Conservation (phyloP, 345 rosid species). For the Kernera saxatilis region DNA sequence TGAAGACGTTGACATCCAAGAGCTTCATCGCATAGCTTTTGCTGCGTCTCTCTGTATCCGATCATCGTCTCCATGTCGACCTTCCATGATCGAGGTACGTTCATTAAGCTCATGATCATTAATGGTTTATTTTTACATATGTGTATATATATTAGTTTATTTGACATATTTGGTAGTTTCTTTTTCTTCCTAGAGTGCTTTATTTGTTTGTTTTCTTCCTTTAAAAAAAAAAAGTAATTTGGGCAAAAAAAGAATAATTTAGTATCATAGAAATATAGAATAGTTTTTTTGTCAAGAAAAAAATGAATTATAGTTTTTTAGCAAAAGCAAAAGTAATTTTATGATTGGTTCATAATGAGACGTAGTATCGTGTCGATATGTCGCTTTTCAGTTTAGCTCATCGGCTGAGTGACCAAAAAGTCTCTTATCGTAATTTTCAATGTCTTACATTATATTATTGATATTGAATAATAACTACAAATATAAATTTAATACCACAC, state of each 20-base stretch:
- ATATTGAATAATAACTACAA: background rate
- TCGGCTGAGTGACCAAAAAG: conserved; percentile 13
- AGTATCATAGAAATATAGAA: background rate
- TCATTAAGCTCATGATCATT: conserved; percentile 3
- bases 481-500: background rate
- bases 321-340: background rate
- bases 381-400: conserved; percentile 30
- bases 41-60: conserved; percentile 87
- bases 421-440: background rate
- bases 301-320: too few species aligned
- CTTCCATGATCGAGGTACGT: conserved; percentile 80
- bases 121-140: background rate
- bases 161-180: conserved; percentile 2
- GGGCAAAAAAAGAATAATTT: background rate
- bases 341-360: conserved; percentile 16
- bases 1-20: conserved; percentile 51
- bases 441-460: background rate
- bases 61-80: conserved; percentile 76
- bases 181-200: background rate
- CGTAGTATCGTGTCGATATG: conserved; percentile 19
- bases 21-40: conserved; percentile 62
- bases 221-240: background rate
- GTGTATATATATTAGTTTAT: background rate
- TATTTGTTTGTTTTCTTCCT: background rate
- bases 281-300: background rate